phyloP scores from a whole-genome alignment of 345 rosid species.

The Chamaenerion angustifolium region DNA sequence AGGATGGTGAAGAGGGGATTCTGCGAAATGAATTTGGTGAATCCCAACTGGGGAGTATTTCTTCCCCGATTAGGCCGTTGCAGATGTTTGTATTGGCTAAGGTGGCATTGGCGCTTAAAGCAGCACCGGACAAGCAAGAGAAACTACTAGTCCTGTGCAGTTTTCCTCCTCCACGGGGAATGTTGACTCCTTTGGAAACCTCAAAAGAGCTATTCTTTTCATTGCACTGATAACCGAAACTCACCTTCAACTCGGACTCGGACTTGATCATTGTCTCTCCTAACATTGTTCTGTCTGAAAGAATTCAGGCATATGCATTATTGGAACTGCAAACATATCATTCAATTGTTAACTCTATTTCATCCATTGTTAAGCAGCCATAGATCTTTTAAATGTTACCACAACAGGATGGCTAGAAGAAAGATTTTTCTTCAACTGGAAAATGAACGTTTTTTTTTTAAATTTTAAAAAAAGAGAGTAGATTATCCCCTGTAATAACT shows the following conservation, averaged over 20 bases:
- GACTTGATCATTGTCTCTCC: constrained; percentile 22
- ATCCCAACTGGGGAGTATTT: constrained; percentile 78
- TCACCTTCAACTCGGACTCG: constrained; percentile 68
- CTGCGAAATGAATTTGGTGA: constrained; percentile 75
- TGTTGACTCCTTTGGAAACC: constrained; percentile 18
- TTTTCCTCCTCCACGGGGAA: constrained; percentile 24
- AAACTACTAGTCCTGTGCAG: constrained; percentile 54
- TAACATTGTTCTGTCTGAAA: constrained; percentile 6
- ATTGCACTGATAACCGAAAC: constrained; percentile 85
- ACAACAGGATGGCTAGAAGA: too few relatives aligned
- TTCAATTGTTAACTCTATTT: too few relatives aligned
- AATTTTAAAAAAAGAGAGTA: background rate
- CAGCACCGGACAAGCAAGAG: constrained; percentile 96
- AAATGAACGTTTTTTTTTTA: background rate
- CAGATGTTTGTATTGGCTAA: constrained; percentile 90
- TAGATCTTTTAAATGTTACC: too few relatives aligned
- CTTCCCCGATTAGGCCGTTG: constrained; percentile 76
- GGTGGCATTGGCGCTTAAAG: constrained; percentile 88
- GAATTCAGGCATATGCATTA: background rate
- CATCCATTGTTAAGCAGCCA: too few relatives aligned
- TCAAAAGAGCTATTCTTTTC: constrained; percentile 15
- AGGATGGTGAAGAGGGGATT: constrained; percentile 61
- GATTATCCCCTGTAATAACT: background rate
- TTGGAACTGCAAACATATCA: background rate
- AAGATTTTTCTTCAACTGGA: too few relatives aligned